Conservation (phyloP, 1,284 basidiomycete species). For the Anthracocystis setariae region DNA sequence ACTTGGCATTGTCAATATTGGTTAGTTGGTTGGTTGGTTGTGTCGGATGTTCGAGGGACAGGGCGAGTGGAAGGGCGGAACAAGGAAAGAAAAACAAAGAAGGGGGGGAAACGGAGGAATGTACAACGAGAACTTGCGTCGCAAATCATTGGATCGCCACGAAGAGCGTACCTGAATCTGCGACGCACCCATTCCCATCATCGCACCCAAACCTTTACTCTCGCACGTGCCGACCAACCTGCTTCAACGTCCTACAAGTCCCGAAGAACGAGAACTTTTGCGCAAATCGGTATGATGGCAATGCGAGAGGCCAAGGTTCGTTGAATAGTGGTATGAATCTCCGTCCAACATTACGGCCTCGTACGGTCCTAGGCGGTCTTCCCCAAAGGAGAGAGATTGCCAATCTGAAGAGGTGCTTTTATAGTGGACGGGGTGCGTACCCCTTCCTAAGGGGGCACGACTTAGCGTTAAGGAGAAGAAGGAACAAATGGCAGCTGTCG, state of each 20-base stretch:
- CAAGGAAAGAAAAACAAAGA: neutral
- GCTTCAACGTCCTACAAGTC: constrained; percentile 13
- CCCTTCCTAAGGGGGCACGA: constrained; percentile 39
- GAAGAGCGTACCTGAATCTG: constrained; percentile 38
- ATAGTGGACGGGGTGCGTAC: constrained; percentile 52
- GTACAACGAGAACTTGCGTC: constrained; percentile 57
- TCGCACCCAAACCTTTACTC: constrained; percentile 16
- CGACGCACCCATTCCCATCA: constrained; percentile 57
- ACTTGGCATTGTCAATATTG: neutral
- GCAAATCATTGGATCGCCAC: constrained; percentile 44
- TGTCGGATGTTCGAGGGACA: too few relatives aligned
- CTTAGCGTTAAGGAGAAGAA: constrained; percentile 51
- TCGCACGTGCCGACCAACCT: neutral
- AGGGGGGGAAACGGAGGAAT: constrained; percentile 12
- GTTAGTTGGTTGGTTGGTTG: neutral
- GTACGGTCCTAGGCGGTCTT: constrained; percentile 52
- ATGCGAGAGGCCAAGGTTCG: neutral
- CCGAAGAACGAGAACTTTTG: constrained; percentile 6
- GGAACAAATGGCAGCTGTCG: constrained; percentile 6
- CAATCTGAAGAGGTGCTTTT: constrained; percentile 58
- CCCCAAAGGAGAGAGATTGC: constrained; percentile 10
- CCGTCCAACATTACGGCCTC: constrained; percentile 58
- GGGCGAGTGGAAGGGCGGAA: neutral
- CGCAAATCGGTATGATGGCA: neutral
- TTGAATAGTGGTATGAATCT: constrained; percentile 37